Base-by-base conservation (phyloP, 2,329 filamentous ascomycete species). In the Thelonectria rubi region DNA sequence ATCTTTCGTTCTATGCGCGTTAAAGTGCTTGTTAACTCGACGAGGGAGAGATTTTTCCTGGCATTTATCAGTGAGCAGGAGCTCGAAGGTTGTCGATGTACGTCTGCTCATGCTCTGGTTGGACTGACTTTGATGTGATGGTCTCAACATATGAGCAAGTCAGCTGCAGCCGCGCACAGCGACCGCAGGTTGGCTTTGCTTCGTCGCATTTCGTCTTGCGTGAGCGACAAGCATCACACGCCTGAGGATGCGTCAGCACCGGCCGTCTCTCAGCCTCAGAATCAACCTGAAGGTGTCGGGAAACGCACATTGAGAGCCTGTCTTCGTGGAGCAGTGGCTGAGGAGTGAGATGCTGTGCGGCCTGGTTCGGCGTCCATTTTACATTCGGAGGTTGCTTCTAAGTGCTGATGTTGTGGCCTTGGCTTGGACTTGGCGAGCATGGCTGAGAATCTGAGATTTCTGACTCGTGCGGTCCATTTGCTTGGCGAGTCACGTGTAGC, bases 351-450 rank as follows among this genome's bases (percentile, higher is more conserved):
- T 12, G 34, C 12, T 15, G 12, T 2, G 11, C n/a, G 39, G n/a
- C n/a, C 30, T 10, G 26, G 47, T 17, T 52, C 55, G 5, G 18
- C 9, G 12, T 58, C 47, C 55, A 58, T 58, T 30, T 11, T 50
- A 30, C 12, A 37, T 37, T 37, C 34, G 15, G 2, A 1, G 12
- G 12, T 37, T 37, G 3, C 12, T 37, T 37, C 34, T 9, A 15
- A 37, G 8, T 15, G 34, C 11, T 15, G 34, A 15, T 15, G 2
- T 37, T 14, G 3, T 12, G 9, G 10, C 10, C 14, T 12, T 34
- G 32, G 32, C 12, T 89, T 11, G 26, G 26, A 30, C 26, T 30
- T 30, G 26, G 26, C 8, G 8, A 30, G 8, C 26, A 24, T 24
- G 21, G 7, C 4, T 24, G 21, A 24, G 21, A 30, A 30, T 6